Base-by-base conservation (phyloP, 768 basidiomycete genomes). In the Fomitopsis pulvina region DNA sequence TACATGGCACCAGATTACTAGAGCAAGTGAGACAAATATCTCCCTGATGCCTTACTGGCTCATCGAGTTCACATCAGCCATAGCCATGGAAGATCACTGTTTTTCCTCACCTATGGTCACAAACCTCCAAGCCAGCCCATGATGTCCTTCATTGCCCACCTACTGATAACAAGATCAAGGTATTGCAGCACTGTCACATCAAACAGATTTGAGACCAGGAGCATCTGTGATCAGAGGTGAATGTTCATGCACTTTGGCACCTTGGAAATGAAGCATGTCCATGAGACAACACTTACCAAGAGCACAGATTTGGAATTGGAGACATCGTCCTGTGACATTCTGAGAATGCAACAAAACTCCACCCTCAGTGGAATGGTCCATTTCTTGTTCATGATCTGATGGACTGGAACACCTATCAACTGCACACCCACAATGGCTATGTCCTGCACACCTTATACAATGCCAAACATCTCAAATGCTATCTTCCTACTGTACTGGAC, bases 291-390 rank as follows among this genome's bases (percentile, higher is more conserved):
- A 40, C 30, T 2, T 55, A 57, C 20, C 39, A 24, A 4, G 57
- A 61, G 40, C 47, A 52, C 22, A 53, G 48, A 2, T 54, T 60
- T 34, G 56, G 51, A 1, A 57, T 60, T 39, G 57, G 59, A 26
- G 54, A 60, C 32, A 39, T 60, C 25, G 59, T 60, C 26, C 38
- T 53, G n/a, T 37, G 57, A 11, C 49, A 50, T 22, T 46, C 50
- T 18, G 47, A 52, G 41, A 39, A 50, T 32, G 41, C 51, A 20
- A 46, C 57, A 5, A 60, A 60, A 51, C 24, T 60, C 9, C 59
- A 60, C 47, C 57, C 57, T 1, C 48, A 52, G 18, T 60, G 59
- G 59, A 57, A 60, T 42, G 59, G 59, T 5, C 59, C 59, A 0
- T 60, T 60, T 51, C 28, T 52, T 18, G 39, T 52, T 10, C 40